Evolutionary conservation across 768 basidiomycete genomes (phyloP).

Genomic region (Boletus edulis): DNA sequence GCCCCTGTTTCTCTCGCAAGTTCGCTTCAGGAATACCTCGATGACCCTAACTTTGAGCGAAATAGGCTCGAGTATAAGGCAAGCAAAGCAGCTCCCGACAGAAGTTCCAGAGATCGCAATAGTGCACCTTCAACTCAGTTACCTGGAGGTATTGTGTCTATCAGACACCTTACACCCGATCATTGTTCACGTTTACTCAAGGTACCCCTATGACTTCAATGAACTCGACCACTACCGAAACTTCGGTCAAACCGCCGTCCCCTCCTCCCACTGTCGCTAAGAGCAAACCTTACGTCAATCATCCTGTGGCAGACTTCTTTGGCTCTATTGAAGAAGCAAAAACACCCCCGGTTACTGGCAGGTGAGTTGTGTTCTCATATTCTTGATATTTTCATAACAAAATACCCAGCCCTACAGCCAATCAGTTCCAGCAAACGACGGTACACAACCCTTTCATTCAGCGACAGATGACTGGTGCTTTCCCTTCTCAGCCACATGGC

Average conservation of each 20-base stretch:
- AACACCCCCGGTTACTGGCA: constrained; percentile 57
- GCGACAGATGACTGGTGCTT: constrained; percentile 50
- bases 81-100: constrained; percentile 67
- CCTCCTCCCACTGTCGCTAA: constrained; percentile 21
- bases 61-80: constrained; percentile 90
- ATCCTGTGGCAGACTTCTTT: constrained; percentile 82
- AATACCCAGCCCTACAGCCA: constrained; percentile 41
- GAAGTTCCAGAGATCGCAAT: constrained; percentile 15
- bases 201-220: constrained; percentile 19
- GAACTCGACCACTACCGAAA: constrained; percentile 16
- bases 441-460: constrained; percentile 77
- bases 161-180: background rate
- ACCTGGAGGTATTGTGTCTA: constrained; percentile 15
- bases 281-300: constrained; percentile 38
- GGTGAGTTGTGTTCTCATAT: constrained; percentile 26
- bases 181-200: constrained; percentile 7
- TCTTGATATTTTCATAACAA: constrained; percentile 8
- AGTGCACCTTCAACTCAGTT: constrained; percentile 6
- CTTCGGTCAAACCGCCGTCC: constrained; percentile 25
- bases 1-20: constrained; percentile 94
- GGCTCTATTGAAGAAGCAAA: constrained; percentile 81
- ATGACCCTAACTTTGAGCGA: constrained; percentile 95
- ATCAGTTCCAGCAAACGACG: constrained; percentile 56
- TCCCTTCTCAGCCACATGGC: constrained; percentile 41
- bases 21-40: constrained; percentile 91